Evolutionary conservation across 768 basidiomycete species (phyloP), one percentile per base, ranked within the genome.

Genomic region (Xerocomellus dryophilus): DNA sequence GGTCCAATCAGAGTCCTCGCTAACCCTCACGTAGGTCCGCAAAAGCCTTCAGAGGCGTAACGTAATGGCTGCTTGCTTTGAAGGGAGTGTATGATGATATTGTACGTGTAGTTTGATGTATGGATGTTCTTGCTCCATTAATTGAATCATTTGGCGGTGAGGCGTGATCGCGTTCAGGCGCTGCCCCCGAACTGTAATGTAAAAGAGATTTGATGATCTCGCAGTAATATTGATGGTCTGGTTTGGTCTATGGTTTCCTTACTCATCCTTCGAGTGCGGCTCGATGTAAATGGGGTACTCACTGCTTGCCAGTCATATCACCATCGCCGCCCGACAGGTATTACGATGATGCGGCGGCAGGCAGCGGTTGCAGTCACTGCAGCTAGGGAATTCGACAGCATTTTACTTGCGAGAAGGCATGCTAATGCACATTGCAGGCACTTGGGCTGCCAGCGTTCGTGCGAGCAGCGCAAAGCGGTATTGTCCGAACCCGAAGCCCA

Each of bases 281-380:
- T n/a, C n/a, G n/a, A n/a, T n/a, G n/a, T n/a, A n/a, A n/a, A 32
- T 42, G 51, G 32, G n/a, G 57, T 52, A 25, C 18, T 17, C 4
- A 18, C 43, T 38, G 48, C 18, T 25, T 32, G 44, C 31, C 45
- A 51, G 49, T 34, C 44, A 36, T 32, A 51, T 56, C 43, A 51
- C 35, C 48, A 51, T 39, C 48, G n/a, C 20, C 32, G 25, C 32
- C 43, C 57, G 31, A 47, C 53, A 57, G 54, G 20, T 45, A 36
- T 49, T 58, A 45, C 29, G 50, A 43, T 59, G 60, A 56, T 55
- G 60, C 57, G 61, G 51, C 60, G n/a, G n/a, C n/a, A n/a, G n/a
- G n/a, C n/a, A n/a, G n/a, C n/a, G 51, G 60, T 48, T 58, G 50
- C 42, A 40, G 29, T 47, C 53, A 51, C 53, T 60, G 47, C 46